phyloP scores from a whole-genome alignment of 2,329 filamentous ascomycete genomes.

The Elsinoe australis region DNA sequence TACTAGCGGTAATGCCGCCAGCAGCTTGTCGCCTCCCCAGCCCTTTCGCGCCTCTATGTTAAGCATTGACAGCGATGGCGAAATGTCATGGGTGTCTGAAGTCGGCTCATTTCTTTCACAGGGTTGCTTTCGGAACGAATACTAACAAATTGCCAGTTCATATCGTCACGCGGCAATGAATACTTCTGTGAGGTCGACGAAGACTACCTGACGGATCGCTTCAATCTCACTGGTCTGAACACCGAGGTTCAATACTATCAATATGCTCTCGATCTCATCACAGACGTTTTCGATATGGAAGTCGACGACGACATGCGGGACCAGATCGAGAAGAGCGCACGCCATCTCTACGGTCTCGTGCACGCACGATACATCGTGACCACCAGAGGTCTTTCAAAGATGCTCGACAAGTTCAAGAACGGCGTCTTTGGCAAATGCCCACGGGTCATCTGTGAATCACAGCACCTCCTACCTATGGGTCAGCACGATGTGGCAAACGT shows the following conservation, averaged over 20 bases:
- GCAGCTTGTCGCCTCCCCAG: constrained; percentile 4
- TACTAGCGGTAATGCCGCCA: constrained; percentile 13
- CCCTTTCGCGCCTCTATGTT: constrained; percentile 12
- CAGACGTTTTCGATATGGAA: constrained; percentile 96
- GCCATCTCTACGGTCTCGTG: constrained; percentile 91
- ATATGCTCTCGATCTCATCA: constrained; percentile 94
- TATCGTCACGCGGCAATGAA: constrained; percentile 93
- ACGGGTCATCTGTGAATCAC: constrained; percentile 86
- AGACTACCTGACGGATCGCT: constrained; percentile 94
- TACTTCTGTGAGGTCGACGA: constrained; percentile 99
- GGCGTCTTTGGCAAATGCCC: constrained; percentile 97
- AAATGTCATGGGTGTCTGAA: constrained; percentile 14
- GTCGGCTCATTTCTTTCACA: constrained; percentile 15
- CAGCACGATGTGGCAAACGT: constrained; percentile 80
- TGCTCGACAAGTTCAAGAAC: constrained; percentile 99
- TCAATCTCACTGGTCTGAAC: constrained; percentile 95
- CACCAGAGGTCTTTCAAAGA: constrained; percentile 85
- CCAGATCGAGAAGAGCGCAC: constrained; percentile 92
- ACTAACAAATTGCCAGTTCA: constrained; percentile 58
- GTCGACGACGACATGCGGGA: constrained; percentile 98
- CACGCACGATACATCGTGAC: constrained; percentile 97
- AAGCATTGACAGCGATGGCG: constrained; percentile 9
- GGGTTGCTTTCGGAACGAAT: not conserved
- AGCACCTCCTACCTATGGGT: constrained; percentile 90
- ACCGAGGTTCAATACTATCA: constrained; percentile 98